A percentile compares a stretch with the other conserved stretches of the same genome.
These are phyloP conservation scores for Diplodia scrobiculata DNA, from an alignment of 2,329 filamentous ascomycete species.

Conservation along the genomic window DNA sequence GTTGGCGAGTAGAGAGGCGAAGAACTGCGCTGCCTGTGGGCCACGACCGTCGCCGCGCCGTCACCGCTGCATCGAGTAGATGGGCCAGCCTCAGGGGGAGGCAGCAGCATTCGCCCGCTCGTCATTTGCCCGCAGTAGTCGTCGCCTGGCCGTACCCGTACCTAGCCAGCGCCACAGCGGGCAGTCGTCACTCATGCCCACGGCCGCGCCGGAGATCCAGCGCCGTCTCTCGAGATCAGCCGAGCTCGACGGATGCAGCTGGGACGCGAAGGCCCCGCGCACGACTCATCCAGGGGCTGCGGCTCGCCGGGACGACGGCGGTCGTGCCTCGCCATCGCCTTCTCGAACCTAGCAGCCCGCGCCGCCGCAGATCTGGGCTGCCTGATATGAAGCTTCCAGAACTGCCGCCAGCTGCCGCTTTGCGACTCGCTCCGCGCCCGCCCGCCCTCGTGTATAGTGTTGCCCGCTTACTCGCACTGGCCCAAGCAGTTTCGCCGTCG, in stretches of 20 bases:
- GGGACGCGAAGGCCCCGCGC: background rate
- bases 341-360: constrained; percentile 12
- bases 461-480: background rate
- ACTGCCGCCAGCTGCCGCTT: constrained; percentile 13
- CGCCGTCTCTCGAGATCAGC: constrained; percentile 3
- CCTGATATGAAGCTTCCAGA: constrained; percentile 18
- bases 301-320: constrained; percentile 24
- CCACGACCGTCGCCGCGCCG: background rate
- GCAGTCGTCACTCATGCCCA: no score
- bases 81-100: constrained; percentile 12
- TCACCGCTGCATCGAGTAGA: constrained; percentile 24
- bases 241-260: background rate
- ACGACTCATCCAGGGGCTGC: constrained; percentile 22
- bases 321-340: constrained; percentile 17
- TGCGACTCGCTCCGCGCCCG: constrained; percentile 13
- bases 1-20: constrained; percentile 20
- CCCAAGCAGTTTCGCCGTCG: background rate
- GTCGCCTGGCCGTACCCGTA: no score
- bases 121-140: no score
- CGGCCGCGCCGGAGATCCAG: no score
- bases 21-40: constrained; percentile 26
- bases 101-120: constrained; percentile 5
- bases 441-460: constrained; percentile 9
- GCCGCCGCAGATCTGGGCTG: constrained; percentile 8
- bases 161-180: no score